A percentile compares a stretch with the other conserved stretches of the same genome.
These are phyloP conservation scores for Escallonia rubra DNA, from an alignment of 129 eudicot species.

Conservation along the genomic window DNA sequence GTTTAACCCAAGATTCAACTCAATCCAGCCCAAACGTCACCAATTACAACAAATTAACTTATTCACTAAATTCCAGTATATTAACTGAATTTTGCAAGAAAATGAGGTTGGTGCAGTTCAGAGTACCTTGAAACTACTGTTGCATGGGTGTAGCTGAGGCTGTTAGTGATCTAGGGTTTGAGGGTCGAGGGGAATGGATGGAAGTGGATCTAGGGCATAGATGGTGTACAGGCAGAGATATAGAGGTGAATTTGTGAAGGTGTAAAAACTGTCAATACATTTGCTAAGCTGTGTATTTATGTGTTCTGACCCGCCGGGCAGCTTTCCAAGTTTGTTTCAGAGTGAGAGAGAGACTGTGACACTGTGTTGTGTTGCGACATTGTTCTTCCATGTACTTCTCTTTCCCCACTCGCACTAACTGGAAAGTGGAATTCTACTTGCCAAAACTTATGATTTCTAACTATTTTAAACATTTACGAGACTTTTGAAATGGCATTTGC, in stretches of 20 bases:
- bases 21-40: conserved; percentile 4
- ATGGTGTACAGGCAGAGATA: conserved; percentile 12
- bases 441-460: neutral
- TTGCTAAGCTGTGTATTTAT: conserved; percentile 20
- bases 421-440: neutral
- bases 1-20: conserved; percentile 12
- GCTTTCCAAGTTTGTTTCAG: conserved; percentile 13
- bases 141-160: conserved; percentile 18
- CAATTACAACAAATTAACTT: neutral
- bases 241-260: neutral
- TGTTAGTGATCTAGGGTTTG: conserved; percentile 25
- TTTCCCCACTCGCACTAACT: neutral
- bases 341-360: conserved; percentile 1
- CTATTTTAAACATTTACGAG: too few relatives aligned
- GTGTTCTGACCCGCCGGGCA: conserved; percentile 7
- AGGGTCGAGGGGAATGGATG: conserved; percentile 7
- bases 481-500: neutral
- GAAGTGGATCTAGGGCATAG: conserved; percentile 44
- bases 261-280: conserved; percentile 14
- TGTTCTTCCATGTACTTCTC: neutral
- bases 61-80: conserved; percentile 8
- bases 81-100: neutral
- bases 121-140: conserved; percentile 36
- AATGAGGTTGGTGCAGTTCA: neutral
- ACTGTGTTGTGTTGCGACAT: conserved; percentile 2